These are phyloP conservation scores for Vanrija humicola DNA, from an alignment of 1,284 basidiomycete genomes.

Conservation along the genomic window DNA sequence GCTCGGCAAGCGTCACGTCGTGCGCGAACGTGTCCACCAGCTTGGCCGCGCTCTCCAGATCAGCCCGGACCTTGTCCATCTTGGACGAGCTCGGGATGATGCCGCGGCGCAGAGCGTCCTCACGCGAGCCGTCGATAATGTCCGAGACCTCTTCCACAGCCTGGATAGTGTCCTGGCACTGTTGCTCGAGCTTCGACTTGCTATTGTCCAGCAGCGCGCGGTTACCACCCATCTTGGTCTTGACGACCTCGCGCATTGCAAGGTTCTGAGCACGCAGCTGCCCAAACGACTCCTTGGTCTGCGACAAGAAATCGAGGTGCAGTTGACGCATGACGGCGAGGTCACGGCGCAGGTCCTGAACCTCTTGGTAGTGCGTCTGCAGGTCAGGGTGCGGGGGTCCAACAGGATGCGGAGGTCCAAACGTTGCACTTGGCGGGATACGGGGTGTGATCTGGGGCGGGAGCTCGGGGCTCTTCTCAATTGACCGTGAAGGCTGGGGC, in stretches of 20 bases:
- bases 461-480: background rate
- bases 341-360: constrained; percentile 87
- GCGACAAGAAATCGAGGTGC: constrained; percentile 85
- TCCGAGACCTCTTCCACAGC: constrained; percentile 93
- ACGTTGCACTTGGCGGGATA: constrained; percentile 7
- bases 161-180: constrained; percentile 85
- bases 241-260: constrained; percentile 79
- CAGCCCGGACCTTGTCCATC: constrained; percentile 68
- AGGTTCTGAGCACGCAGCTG: constrained; percentile 76
- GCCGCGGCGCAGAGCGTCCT: constrained; percentile 86
- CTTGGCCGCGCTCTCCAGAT: constrained; percentile 64
- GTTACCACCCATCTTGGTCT: constrained; percentile 75
- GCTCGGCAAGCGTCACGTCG: constrained; percentile 84
- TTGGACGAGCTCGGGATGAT: constrained; percentile 74
- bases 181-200: constrained; percentile 80
- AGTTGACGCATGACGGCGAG: constrained; percentile 89
- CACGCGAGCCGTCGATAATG: constrained; percentile 81
- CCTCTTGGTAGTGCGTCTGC: constrained; percentile 87
- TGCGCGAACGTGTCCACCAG: constrained; percentile 75
- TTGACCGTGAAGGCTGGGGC: background rate
- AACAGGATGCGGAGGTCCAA: constrained; percentile 47
- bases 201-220: constrained; percentile 86
- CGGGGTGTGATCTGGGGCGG: constrained; percentile 9
- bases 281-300: constrained; percentile 79
- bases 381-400: constrained; percentile 58